These are phyloP conservation scores for Leishmania aethiopica DNA, from an alignment of 208 protist species.

Conservation along the genomic window DNA sequence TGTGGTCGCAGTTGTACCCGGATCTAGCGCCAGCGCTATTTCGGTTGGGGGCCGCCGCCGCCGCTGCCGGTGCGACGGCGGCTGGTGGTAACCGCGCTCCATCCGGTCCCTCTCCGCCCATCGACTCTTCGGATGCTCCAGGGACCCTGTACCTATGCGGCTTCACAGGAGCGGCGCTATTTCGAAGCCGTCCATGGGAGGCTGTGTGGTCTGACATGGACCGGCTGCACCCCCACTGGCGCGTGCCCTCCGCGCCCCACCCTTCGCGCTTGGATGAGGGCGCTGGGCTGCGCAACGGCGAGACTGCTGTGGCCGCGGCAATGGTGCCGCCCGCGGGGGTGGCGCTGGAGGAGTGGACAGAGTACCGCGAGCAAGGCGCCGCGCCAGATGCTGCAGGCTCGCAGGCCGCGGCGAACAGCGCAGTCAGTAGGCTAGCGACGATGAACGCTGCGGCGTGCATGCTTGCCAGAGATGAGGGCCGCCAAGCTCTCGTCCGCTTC, in stretches of 20 bases:
- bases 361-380: constrained; percentile 37
- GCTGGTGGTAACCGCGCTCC: neutral
- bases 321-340: constrained; percentile 30
- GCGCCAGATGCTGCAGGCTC: neutral
- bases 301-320: neutral
- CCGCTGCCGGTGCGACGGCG: neutral
- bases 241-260: neutral
- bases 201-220: constrained; percentile 27
- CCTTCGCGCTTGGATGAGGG: neutral
- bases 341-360: constrained; percentile 51
- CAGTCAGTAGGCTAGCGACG: constrained; percentile 15
- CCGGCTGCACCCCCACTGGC: constrained; percentile 26
- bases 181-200: constrained; percentile 28
- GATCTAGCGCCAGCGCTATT: constrained; percentile 50
- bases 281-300: neutral
- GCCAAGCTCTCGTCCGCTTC: constrained; percentile 47
- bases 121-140: constrained; percentile 1
- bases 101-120: neutral
- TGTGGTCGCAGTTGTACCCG: constrained; percentile 60
- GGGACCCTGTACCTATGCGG: constrained; percentile 60
- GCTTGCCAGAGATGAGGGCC: constrained; percentile 33
- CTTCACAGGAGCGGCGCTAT: constrained; percentile 64
- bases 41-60: neutral
- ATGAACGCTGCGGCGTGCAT: constrained; percentile 14
- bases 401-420: neutral